phyloP scores from a whole-genome alignment of 2,329 filamentous ascomycete genomes.

The Capronia epimyces region DNA sequence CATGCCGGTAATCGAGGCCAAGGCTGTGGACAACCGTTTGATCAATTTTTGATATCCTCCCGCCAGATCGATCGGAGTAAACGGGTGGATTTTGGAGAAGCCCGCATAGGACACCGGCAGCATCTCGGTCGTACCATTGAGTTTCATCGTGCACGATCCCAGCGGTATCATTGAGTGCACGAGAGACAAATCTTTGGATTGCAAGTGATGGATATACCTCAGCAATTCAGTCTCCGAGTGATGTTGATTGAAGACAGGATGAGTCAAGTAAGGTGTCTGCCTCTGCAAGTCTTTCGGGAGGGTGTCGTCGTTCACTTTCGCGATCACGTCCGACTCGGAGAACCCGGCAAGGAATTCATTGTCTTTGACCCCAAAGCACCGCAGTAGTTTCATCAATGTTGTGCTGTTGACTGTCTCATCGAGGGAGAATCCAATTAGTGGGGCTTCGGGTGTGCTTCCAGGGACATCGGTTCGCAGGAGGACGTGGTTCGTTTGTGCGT shows the following conservation, averaged over 20 bases:
- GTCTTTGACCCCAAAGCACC: slow-evolving; percentile 33
- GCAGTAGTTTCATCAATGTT: slow-evolving; percentile 30
- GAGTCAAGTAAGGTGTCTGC: slow-evolving; percentile 70
- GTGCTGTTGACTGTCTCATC: slow-evolving; percentile 58
- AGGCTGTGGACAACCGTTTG: slow-evolving; percentile 64
- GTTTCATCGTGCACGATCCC: slow-evolving; percentile 97
- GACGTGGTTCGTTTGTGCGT: slow-evolving; percentile 43
- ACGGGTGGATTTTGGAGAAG: slow-evolving; percentile 76
- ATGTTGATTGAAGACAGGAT: slow-evolving; percentile 90
- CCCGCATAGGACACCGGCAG: slow-evolving; percentile 71
- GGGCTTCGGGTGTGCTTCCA: slow-evolving; percentile 26
- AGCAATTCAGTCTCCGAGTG: slow-evolving; percentile 93
- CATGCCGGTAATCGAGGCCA: slow-evolving; percentile 82
- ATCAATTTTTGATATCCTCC: slow-evolving; percentile 67
- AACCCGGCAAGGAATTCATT: slow-evolving; percentile 13
- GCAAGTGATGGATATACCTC: slow-evolving; percentile 86
- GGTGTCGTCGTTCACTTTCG: slow-evolving; percentile 39
- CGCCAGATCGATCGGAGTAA: slow-evolving; percentile 59
- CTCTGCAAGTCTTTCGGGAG: slow-evolving; percentile 53
- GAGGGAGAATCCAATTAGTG: slow-evolving; percentile 63
- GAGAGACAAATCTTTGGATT: slow-evolving; percentile 89
- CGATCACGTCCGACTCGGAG: slow-evolving; percentile 30
- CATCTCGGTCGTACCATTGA: slow-evolving; percentile 93
- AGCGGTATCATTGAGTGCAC: slow-evolving; percentile 97
- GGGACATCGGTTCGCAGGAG: slow-evolving; percentile 51